Evolutionary conservation across 768 basidiomycete genomes (phyloP).

Genomic region (Chalciporus chontae): DNA sequence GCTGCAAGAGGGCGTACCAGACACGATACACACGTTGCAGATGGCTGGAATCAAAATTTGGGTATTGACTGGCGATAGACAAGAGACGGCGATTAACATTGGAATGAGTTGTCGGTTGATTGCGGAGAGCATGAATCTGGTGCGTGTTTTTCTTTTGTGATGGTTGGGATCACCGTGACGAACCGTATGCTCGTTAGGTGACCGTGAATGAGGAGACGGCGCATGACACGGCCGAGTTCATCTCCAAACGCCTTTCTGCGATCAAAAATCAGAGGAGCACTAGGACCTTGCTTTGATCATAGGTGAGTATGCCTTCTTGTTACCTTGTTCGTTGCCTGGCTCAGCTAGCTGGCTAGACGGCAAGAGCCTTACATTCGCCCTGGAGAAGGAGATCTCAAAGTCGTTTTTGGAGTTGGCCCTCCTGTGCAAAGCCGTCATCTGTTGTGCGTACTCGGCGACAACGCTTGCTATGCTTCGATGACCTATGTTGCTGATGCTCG

Average conservation of each 20-base stretch:
- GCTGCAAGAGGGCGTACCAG: conserved; percentile 96
- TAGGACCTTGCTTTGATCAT: conserved; percentile 93
- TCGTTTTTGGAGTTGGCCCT: conserved; percentile 92
- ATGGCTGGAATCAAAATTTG: conserved; percentile 99
- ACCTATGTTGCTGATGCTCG: too few species aligned
- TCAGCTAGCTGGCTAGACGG: conserved; percentile 57
- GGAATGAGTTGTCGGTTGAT: conserved; percentile 97
- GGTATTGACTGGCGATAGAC: conserved; percentile 97
- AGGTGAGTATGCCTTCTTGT: conserved; percentile 45
- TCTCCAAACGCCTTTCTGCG: conserved; percentile 84
- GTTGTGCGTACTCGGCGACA: conserved; percentile 54
- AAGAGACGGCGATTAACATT: conserved; percentile 99
- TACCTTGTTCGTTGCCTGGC: background rate
- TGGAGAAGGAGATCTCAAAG: conserved; percentile 90
- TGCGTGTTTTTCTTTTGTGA: conserved; percentile 25
- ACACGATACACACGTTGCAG: conserved; percentile 95
- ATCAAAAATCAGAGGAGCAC: conserved; percentile 90
- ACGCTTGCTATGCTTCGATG: background rate
- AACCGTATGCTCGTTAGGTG: conserved; percentile 47
- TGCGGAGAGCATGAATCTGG: conserved; percentile 97
- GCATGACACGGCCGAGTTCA: conserved; percentile 77
- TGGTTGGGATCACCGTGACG: background rate
- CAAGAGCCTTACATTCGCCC: conserved; percentile 87
- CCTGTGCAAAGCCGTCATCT: conserved; percentile 98
- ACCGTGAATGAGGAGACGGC: conserved; percentile 90